phyloP scores from a whole-genome alignment of 2,329 filamentous ascomycete genomes.

The Lasiodiplodia theobromae region DNA sequence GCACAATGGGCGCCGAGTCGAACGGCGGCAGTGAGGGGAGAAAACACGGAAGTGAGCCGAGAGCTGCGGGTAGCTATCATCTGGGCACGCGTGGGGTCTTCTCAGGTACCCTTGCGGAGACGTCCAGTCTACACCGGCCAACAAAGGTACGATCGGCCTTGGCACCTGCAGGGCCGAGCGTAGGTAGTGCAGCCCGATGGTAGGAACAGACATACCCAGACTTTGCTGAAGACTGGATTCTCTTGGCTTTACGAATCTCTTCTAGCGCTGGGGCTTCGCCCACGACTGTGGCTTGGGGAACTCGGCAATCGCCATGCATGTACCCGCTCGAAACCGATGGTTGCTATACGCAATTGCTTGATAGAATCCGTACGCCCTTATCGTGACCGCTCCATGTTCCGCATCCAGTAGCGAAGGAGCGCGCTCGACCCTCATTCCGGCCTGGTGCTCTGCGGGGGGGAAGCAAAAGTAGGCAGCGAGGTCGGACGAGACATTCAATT shows the following conservation, averaged over 20 bases:
- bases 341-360: not conserved
- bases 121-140: not conserved
- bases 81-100: constrained; percentile 12
- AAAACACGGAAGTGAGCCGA: not conserved
- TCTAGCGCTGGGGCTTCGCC: not conserved
- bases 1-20: not conserved
- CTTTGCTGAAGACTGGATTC: not conserved
- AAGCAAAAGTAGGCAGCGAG: constrained; percentile 3
- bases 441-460: not conserved
- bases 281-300: not conserved
- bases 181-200: not conserved
- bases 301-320: not conserved
- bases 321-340: not conserved
- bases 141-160: constrained; percentile 8
- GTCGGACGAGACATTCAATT: not conserved
- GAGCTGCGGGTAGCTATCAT: constrained; percentile 19
- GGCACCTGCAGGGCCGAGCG: constrained; percentile 13
- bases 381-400: not conserved
- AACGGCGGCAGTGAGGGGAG: not conserved
- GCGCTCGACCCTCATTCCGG: not conserved
- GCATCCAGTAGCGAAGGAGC: not conserved
- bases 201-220: not conserved
- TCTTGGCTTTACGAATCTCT: not conserved
- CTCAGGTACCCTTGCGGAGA: constrained; percentile 21
- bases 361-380: constrained; percentile 9